A percentile compares a stretch with the other conserved stretches of the same genome.
These are phyloP conservation scores for Dendryphion nanum DNA, from an alignment of 2,329 filamentous ascomycete genomes.

Conservation along the genomic window DNA sequence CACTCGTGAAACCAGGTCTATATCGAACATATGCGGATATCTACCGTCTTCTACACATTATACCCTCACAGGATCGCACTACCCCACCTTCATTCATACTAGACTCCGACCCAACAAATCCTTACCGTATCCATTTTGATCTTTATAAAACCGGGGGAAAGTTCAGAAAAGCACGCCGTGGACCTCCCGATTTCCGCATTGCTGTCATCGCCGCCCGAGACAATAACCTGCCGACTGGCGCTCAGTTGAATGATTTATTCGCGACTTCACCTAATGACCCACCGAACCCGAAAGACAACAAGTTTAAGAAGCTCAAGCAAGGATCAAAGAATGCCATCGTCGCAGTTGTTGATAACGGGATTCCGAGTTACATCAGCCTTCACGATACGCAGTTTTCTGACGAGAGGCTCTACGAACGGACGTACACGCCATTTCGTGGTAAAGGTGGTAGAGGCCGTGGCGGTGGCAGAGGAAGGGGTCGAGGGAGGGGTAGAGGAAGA, in stretches of 20 bases:
- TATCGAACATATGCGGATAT: constrained; percentile 62
- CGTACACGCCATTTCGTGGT: constrained; percentile 43
- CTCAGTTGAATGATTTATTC: constrained; percentile 69
- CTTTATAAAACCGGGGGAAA: constrained; percentile 68
- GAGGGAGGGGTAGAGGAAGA: constrained; percentile 12
- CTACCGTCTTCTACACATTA: constrained; percentile 72
- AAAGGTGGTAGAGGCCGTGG: constrained; percentile 37
- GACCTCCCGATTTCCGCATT: constrained; percentile 78
- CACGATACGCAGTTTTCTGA: constrained; percentile 73
- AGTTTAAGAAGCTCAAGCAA: constrained; percentile 79
- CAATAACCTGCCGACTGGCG: constrained; percentile 68
- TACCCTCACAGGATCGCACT: constrained; percentile 67
- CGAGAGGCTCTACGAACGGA: constrained; percentile 67
- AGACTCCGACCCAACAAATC: constrained; percentile 40
- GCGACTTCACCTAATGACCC: constrained; percentile 70
- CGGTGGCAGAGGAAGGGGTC: constrained; percentile 43
- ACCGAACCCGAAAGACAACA: constrained; percentile 51
- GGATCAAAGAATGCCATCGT: constrained; percentile 81
- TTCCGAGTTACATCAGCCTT: constrained; percentile 83
- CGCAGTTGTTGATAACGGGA: constrained; percentile 84
- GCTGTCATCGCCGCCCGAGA: constrained; percentile 76
- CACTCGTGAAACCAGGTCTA: constrained; percentile 53
- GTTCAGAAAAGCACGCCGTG: constrained; percentile 79
- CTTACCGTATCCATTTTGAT: constrained; percentile 75
- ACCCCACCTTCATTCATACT: constrained; percentile 34